Base-by-base conservation (phyloP, 345 rosid species). In the Salix exigua region DNA sequence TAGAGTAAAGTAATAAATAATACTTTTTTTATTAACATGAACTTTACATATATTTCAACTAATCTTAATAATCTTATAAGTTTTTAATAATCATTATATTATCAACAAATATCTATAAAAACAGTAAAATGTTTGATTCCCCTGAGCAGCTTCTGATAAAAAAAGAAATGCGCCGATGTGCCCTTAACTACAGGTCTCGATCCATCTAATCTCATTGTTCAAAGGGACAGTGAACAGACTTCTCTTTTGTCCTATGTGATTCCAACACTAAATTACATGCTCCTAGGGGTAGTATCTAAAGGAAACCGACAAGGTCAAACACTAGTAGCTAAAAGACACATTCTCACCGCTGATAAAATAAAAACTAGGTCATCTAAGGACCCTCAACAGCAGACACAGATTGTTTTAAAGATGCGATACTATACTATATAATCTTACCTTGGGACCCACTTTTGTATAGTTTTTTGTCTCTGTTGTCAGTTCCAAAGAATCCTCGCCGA, bases 401-500 rank as follows among this genome's bases (percentile, higher is more conserved):
- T 78, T 60, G 87, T 70, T 62, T 31, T 76, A 74, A 70, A 70
- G 81, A 79, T 60, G 55, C 37, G 61, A 42, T 17, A 75, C 37
- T 35, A 0, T 73, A 76, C 42, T 35, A 28, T 30, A 64, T 64
- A 2, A 64, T 64, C 88, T 84, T 58, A 94, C 93, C 93, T 88
- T 73, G 75, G 84, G 90, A 28, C 88, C 92, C 87, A 76, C 81
- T 40, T 63, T 44, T 48, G 80, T 50, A 72, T 85, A 71, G 71
- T 75, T 76, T 68, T 48, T 74, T 64, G 48, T 58, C 82, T 70
- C 82, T 46, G 80, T 71, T 37, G 84, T 68, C 74, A 77, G 53
- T 77, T 79, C 80, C 86, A 18, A 33, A 7, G 83, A 63, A 46
- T 86, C 88, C 77, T 83, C 82, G 85, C 90, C 88, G 91, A 85